Evolutionary conservation across 306 rosid species (phyloP), one percentile per base, ranked within the genome.

Genomic region (Ceratonia siliqua): DNA sequence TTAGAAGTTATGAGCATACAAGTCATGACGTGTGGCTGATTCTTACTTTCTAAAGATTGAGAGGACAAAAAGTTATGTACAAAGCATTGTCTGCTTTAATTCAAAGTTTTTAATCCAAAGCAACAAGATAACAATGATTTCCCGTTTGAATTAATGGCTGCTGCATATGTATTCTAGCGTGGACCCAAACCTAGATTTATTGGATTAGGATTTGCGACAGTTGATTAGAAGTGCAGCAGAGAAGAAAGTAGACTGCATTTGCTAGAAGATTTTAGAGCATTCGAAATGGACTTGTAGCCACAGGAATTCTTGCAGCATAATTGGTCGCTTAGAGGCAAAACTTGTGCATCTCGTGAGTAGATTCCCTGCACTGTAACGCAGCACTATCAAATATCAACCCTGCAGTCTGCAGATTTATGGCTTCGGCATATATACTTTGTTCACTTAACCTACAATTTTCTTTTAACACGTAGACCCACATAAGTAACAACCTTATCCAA

Each of bases 401-500:
- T 35, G 10, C 24, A 62, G 49, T n/a, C 48, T 35, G 10, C 24
- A 62, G 49, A 36, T 62, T 36, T 38, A 38, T 62, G 68, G 14
- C 49, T 38, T 48, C 5, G 68, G 49, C 49, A 25, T 41, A 64
- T 39, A 13, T n/a, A 64, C 33, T 33, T 41, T 22, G n/a, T 63
- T 39, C 18, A 22, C 13, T 22, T 41, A 6, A 27, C 24, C 70
- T 11, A 12, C 7, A 64, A 17, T 41, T 46, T 24, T 42, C 22
- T 64, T 43, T 14, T 25, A 6, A n/a, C n/a, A n/a, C n/a, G 54
- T 22, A 22, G 61, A 52, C 65, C 63, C 76, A 41, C 55, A n/a
- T 57, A 50, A 72, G 12, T 13, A 28, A 74, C 52, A 74, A 52
- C 63, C 43, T 52, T 63, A 50, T 75, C 73, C 73, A 52, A 11